Evolutionary conservation across 352 stramenopile genomes (phyloP).

Genomic region (Pythium dissimile): DNA sequence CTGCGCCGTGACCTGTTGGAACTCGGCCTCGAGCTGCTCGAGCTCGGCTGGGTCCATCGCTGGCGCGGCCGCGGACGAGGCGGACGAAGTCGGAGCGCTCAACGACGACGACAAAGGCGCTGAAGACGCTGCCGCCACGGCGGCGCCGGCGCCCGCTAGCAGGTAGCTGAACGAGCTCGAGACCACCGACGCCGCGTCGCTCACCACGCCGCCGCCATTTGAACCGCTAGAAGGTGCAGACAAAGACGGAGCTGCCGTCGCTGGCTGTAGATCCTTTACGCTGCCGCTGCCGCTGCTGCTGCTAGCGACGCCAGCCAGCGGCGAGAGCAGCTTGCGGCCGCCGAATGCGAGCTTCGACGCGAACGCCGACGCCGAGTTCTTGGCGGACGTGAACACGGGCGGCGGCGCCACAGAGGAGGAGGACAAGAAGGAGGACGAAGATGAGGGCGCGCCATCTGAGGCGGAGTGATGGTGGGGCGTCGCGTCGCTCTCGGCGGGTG

Average conservation of each 20-base stretch:
- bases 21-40: conserved; percentile 31
- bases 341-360: conserved; percentile 53
- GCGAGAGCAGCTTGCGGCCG: conserved; percentile 52
- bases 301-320: conserved; percentile 21
- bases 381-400: conserved; percentile 28
- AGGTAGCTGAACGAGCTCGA: conserved; percentile 22
- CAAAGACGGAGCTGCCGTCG: no score
- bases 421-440: conserved; percentile 7
- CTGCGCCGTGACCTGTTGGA: conserved; percentile 51
- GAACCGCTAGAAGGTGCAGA: no score
- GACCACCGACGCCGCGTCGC: conserved; percentile 16
- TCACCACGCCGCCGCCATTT: conserved; percentile 14
- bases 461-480: conserved; percentile 11
- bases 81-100: conserved; percentile 1
- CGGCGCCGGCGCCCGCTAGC: background rate
- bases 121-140: background rate
- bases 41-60: conserved; percentile 12
- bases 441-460: conserved; percentile 23
- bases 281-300: background rate
- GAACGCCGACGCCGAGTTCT: conserved; percentile 45
- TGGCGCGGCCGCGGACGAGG: background rate
- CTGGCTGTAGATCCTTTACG: no score
- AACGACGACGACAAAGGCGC: background rate
- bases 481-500: conserved; percentile 15
- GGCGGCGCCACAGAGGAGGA: conserved; percentile 34